These are phyloP conservation scores for Orbilia blumenaviensis DNA, from an alignment of 2,329 filamentous ascomycete genomes.

Conservation along the genomic window DNA sequence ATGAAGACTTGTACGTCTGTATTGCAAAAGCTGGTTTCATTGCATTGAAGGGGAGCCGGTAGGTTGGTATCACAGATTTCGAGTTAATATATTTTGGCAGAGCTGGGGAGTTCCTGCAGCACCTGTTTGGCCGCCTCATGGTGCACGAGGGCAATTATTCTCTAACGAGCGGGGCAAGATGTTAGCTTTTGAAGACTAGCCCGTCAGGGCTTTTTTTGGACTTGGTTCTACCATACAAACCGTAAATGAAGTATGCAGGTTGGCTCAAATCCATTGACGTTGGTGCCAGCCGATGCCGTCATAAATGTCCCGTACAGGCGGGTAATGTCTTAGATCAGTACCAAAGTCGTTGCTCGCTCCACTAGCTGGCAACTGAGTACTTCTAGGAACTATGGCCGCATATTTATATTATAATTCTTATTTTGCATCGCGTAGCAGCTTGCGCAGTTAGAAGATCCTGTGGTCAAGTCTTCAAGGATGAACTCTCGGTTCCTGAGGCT, in stretches of 20 bases:
- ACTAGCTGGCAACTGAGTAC: no score
- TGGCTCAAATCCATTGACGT: not conserved
- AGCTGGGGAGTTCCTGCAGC: constrained; percentile 19
- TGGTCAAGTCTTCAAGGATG: not conserved
- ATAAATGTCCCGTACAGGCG: constrained; percentile 14
- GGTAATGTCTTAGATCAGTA: constrained; percentile 3
- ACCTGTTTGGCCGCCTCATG: not conserved
- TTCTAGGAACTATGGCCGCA: not conserved
- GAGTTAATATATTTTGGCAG: constrained; percentile 28
- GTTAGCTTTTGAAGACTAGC: constrained; percentile 12
- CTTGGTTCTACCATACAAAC: not conserved
- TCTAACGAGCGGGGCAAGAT: constrained; percentile 13
- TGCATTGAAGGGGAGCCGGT: constrained; percentile 9
- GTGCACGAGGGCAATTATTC: constrained; percentile 25
- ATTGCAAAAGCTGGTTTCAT: constrained; percentile 18
- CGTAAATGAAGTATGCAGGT: not conserved
- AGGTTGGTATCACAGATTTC: constrained; percentile 18
- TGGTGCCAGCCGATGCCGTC: constrained; percentile 9
- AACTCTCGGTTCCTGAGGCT: not conserved
- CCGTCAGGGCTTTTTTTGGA: not conserved
- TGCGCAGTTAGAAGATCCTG: not conserved
- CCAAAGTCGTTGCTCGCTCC: not conserved
- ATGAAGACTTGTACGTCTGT: not conserved
- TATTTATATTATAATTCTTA: not conserved
- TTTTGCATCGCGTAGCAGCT: not conserved